Percentiles rank a stretch among this genome's conserved stretches.
phyloP scores from a whole-genome alignment of 768 basidiomycete species.

The Pisolithus microcarpus region DNA sequence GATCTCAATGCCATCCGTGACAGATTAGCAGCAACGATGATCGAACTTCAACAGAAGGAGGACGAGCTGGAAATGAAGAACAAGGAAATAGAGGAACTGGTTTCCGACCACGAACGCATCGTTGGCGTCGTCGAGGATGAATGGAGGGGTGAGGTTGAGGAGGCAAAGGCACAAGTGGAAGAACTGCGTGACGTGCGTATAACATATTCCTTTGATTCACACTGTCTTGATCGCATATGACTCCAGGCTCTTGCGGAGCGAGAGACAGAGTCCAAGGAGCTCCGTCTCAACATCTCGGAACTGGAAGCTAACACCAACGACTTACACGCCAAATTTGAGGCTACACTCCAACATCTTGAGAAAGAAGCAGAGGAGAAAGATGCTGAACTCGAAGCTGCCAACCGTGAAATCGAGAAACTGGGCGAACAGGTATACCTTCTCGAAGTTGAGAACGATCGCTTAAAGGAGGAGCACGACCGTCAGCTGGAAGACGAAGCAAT shows the following conservation, averaged over 20 bases:
- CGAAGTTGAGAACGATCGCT: slow-evolving; percentile 78
- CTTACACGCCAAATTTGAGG: slow-evolving; percentile 67
- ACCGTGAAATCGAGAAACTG: slow-evolving; percentile 72
- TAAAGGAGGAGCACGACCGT: slow-evolving; percentile 64
- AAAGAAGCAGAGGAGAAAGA: slow-evolving; percentile 76
- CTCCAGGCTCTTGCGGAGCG: slow-evolving; percentile 66
- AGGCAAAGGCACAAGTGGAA: slow-evolving; percentile 69
- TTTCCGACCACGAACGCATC: slow-evolving; percentile 65
- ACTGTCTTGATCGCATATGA: slow-evolving; percentile 2
- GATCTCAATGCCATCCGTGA: slow-evolving; percentile 68
- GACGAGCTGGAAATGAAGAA: slow-evolving; percentile 79
- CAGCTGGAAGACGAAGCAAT: slow-evolving; percentile 64
- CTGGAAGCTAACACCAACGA: slow-evolving; percentile 67
- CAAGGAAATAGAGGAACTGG: slow-evolving; percentile 70
- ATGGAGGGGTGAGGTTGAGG: slow-evolving; percentile 85
- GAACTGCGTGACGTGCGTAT: slow-evolving; percentile 64
- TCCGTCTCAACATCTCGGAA: slow-evolving; percentile 66
- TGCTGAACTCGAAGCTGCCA: slow-evolving; percentile 63
- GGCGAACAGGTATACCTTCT: slow-evolving; percentile 75
- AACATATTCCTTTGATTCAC: background rate
- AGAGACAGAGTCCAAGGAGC: slow-evolving; percentile 70
- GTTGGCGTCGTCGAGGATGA: slow-evolving; percentile 72
- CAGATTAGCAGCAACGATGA: slow-evolving; percentile 70
- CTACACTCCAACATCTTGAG: slow-evolving; percentile 68
- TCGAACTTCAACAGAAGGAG: slow-evolving; percentile 81